Base-by-base conservation (phyloP, 805 yeast genomes). In the Saccharomyces paradoxus region DNA sequence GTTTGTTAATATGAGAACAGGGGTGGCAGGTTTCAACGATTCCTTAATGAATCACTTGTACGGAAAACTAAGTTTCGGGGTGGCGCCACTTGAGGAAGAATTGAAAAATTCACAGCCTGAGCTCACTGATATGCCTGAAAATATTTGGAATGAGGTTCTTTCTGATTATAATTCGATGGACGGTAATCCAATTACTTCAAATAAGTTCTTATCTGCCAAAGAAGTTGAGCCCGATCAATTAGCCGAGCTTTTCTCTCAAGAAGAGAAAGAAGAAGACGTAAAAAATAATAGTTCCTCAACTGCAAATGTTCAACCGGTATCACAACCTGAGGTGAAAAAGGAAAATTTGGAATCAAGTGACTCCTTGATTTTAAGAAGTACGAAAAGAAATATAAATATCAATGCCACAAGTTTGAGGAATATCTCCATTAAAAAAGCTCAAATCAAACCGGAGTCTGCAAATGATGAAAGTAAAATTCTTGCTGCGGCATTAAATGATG, bases 1-100 rank as follows among this genome's bases (percentile, higher is more conserved):
- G 50, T 60, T 61, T 56, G 61, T 58, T 17, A 64, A 62, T 53
- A 52, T 66, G n/a, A 63, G 60, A 52, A 63, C 60, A 51, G 68
- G 64, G 2, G 52, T 65, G 28, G 59, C 59, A 48, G 67, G 63
- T 48, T 57, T 58, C 13, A 57, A 60, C 48, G 66, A 64, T 50
- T 55, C 65, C 3, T 50, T 64, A n/a, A 55, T 64, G 50, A 54
- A 60, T 47, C 50, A 59, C 41, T 55, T 63, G 22, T 59, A 55
- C 22, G 57, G 56, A 22, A 51, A 53, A 13, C 44, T 60, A n/a
- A 60, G 44, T 21, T 37, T 37, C 12, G 44, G 44, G 4, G 44
- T 37, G 2, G 44, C 44, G 22, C 44, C 44, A 37, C 24, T 37
- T 37, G 44, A 37, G 24, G 44, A 37, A 37, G 44, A 37, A 37